These are phyloP conservation scores for Sclerotinia subarctica DNA, from an alignment of 2,329 filamentous ascomycete genomes.

Conservation along the genomic window DNA sequence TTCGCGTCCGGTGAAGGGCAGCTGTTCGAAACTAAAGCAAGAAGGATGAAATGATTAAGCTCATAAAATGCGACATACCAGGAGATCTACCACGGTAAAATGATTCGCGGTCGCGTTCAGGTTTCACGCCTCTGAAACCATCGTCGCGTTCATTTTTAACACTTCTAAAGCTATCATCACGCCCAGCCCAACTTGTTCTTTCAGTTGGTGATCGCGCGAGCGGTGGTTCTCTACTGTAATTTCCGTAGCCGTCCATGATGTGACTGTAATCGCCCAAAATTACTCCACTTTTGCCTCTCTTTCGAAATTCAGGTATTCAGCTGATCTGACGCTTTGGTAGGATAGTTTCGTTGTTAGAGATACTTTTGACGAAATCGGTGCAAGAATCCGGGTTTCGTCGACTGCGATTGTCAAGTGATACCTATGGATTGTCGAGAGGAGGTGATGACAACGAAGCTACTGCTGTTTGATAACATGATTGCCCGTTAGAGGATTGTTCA, in stretches of 20 bases:
- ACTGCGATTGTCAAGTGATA: constrained; percentile 37
- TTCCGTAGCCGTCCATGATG: constrained; percentile 35
- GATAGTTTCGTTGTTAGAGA: constrained; percentile 22
- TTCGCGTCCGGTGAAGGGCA: background rate
- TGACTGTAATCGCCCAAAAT: constrained; percentile 19
- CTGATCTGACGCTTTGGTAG: constrained; percentile 20
- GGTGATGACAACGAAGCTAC: constrained; percentile 31
- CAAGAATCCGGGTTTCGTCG: constrained; percentile 27
- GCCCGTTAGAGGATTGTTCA: constrained; percentile 40
- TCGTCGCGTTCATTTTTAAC: constrained; percentile 31
- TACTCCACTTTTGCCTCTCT: constrained; percentile 9
- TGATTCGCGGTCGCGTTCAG: constrained; percentile 51
- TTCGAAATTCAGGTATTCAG: constrained; percentile 14
- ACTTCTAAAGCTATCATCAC: constrained; percentile 27
- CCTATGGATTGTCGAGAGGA: constrained; percentile 33
- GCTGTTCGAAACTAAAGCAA: background rate
- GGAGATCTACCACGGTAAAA: constrained; percentile 68
- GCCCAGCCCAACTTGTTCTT: constrained; percentile 38
- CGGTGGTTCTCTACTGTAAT: constrained; percentile 36
- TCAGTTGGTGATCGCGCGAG: constrained; percentile 38
- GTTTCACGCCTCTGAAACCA: constrained; percentile 28
- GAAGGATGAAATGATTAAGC: background rate
- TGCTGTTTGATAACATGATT: constrained; percentile 42
- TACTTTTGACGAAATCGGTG: constrained; percentile 25
- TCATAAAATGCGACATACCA: constrained; percentile 50